Percentiles rank a stretch among this genome's conserved stretches.
Conservation (phyloP, 2,329 filamentous ascomycete genomes). For the Fusarium pseudonygamai region DNA sequence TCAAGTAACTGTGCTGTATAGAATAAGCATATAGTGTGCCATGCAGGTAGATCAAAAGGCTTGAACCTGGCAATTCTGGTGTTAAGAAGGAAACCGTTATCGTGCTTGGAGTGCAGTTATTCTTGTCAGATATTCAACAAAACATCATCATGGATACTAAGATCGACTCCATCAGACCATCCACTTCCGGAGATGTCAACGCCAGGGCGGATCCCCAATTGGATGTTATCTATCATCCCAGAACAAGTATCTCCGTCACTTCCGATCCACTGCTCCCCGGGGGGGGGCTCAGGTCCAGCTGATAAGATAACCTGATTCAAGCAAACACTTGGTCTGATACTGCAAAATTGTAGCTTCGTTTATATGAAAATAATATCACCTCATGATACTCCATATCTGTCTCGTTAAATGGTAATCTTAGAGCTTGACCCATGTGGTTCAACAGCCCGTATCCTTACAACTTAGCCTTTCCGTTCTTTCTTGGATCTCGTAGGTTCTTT, state of each 20-base stretch:
- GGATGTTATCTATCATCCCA: constrained; percentile 19
- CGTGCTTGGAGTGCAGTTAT: not conserved
- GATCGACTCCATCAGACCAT: constrained; percentile 10
- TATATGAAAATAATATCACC: not conserved
- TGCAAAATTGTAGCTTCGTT: not conserved
- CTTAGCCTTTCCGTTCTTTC: constrained; percentile 52
- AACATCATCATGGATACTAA: not conserved
- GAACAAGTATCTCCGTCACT: constrained; percentile 30
- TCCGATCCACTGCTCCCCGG: not conserved
- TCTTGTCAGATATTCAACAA: not conserved
- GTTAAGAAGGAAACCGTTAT: not conserved
- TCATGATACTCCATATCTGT: not conserved
- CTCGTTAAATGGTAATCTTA: not conserved
- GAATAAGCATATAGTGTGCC: not conserved
- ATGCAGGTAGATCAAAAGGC: not conserved
- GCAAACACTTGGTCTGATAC: not conserved
- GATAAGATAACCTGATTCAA: constrained; percentile 11
- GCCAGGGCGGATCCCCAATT: constrained; percentile 1
- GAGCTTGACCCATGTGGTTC: not conserved
- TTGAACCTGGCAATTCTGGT: not conserved
- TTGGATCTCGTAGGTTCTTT: constrained; percentile 46
- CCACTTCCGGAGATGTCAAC: constrained; percentile 22
- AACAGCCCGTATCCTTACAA: constrained; percentile 42
- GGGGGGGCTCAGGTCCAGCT: not conserved
- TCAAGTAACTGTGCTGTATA: not conserved